A percentile compares a stretch with the other conserved stretches of the same genome.
phyloP scores from a whole-genome alignment of 2,329 filamentous ascomycete species.

The Pseudogymnoascus sp. region DNA sequence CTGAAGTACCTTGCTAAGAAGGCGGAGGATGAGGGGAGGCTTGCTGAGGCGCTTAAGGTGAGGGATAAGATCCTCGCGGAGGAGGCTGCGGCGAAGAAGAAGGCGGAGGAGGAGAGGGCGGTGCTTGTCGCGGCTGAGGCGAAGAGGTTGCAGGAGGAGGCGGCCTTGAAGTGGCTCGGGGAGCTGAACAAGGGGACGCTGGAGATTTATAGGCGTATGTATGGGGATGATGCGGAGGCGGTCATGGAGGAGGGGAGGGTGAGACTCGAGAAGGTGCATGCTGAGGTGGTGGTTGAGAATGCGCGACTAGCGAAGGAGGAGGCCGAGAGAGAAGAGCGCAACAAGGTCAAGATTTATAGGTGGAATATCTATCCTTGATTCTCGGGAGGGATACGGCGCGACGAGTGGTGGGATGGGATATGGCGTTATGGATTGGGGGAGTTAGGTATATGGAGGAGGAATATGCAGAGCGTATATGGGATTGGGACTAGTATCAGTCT shows the following conservation, averaged over 20 bases:
- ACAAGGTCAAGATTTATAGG: background rate
- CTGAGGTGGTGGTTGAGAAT: background rate
- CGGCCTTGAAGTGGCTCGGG: conserved; percentile 11
- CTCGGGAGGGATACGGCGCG: background rate
- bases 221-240: conserved; percentile 22
- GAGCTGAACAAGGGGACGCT: conserved; percentile 19
- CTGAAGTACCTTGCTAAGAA: conserved; percentile 41
- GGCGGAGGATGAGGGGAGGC: conserved; percentile 18
- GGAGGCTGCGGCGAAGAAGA: conserved; percentile 28
- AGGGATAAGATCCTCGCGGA: conserved; percentile 29
- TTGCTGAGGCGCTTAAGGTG: background rate
- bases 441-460: background rate
- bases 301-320: background rate
- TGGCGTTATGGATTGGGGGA: background rate
- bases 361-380: background rate
- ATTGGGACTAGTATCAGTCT: background rate
- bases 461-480: background rate
- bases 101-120: conserved; percentile 25
- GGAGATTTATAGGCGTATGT: conserved; percentile 22
- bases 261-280: background rate
- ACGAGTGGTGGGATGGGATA: background rate
- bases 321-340: background rate
- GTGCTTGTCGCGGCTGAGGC: conserved; percentile 10
- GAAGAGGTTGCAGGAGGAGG: conserved; percentile 24
- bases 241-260: conserved; percentile 16